Base-by-base conservation (phyloP, 768 basidiomycete species). In the Termitomyces sp. region DNA sequence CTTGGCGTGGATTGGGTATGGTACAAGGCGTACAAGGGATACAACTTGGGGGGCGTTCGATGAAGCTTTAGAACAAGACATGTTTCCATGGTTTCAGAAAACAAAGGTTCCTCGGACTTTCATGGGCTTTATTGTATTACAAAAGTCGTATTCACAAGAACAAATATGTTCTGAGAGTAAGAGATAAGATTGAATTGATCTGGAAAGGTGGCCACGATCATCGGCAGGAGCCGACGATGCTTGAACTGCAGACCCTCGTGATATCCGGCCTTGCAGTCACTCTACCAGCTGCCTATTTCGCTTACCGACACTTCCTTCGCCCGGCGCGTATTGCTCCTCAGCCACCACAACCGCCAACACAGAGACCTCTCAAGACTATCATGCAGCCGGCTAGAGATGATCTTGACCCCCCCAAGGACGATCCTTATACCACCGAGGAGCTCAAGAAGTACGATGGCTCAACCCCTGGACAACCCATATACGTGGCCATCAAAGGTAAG, bases 401-500 rank as follows among this genome's bases (percentile, higher is more conserved):
- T 66, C 79, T 91, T 39, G 75, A 73, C 15, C 82, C 87, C 0
- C 90, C 92, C 20, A 90, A 90, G 70, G 76, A 87, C 62, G 87
- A 92, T 68, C 87, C 90, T 0, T 90, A 84, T 75, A 88, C 90
- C 0, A 77, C 78, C 16, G 80, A 81, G 60, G 72, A 90, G 62
- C 78, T 98, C 58, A 84, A 78, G 39, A 61, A 78, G 64, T 94
- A 77, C 69, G 84, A 94, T 70, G 95, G 95, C 18, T 74, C 77
- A 0, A 81, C 86, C 60, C 68, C 78, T 0, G 65, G 71, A 41
- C 83, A 82, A 63, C 91, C 92, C 0, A 91, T 98, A 60, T 94
- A 89, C 64, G 88, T 98, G 44, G 88, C 93, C 31, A 95, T 98
- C 75, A 98, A 97, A 79, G 92, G 92, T 86, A 57, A 44, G 68